Evolutionary conservation across 1,139 yeast species (phyloP).

Genomic region (Blastobotrys illinoisensis): DNA sequence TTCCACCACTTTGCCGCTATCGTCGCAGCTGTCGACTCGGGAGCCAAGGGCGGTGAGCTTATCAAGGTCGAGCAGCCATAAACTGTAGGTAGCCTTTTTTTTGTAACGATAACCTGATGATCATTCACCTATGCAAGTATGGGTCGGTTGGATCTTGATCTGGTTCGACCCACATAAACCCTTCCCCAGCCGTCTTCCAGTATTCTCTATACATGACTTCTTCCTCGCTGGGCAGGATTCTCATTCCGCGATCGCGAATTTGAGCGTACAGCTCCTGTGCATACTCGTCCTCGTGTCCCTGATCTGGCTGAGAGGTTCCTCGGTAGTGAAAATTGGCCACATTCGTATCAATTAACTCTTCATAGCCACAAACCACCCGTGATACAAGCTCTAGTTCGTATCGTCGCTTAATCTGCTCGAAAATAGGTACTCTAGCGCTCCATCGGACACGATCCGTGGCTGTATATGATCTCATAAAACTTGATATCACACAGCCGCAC

Average conservation of each 20-base stretch:
- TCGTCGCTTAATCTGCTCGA: conserved; percentile 10
- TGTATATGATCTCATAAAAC: not conserved
- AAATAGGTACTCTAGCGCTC: conserved; percentile 2
- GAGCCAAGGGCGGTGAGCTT: conserved; percentile 52
- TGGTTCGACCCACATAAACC: conserved; percentile 72
- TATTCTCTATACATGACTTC: conserved; percentile 68
- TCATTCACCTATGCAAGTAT: not conserved
- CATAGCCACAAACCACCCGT: conserved; percentile 18
- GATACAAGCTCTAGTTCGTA: conserved; percentile 16
- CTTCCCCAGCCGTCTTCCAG: conserved; percentile 69
- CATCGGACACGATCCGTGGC: conserved; percentile 8
- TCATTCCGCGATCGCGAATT: conserved; percentile 16
- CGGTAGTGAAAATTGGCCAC: conserved; percentile 18
- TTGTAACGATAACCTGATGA: not conserved
- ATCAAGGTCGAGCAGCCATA: conserved; percentile 43
- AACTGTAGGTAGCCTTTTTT: too few relatives aligned
- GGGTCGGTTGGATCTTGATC: conserved; percentile 54
- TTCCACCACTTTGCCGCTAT: conserved; percentile 88
- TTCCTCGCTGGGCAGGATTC: conserved; percentile 59
- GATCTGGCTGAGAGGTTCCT: not conserved
- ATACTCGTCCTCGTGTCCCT: not conserved
- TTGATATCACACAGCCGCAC: not conserved
- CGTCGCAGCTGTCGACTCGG: conserved; percentile 75
- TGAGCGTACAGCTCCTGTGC: not conserved
- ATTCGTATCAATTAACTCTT: conserved; percentile 17